Base-by-base conservation (phyloP, 495 filamentous ascomycete genomes). In the Penicillium verhagenii region DNA sequence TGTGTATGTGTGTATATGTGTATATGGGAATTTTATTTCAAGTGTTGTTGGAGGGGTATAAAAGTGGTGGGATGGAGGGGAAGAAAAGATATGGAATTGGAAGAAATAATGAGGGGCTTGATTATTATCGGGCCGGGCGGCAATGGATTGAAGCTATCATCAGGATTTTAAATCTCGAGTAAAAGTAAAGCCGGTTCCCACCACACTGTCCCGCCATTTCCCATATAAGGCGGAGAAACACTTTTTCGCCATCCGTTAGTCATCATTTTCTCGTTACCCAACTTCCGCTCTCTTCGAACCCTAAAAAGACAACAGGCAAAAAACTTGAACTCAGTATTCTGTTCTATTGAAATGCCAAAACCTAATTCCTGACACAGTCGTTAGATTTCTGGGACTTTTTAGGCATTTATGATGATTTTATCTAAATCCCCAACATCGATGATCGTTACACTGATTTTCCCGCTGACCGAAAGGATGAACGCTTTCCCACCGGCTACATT, bases 191-290 rank as follows among this genome's bases (percentile, higher is more conserved):
- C 56, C 59, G 54, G 47, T 24, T 14, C 9, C 52, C 2, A 31
- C 33, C n/a, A n/a, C n/a, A n/a, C n/a, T n/a, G 14, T 16, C 33
- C 33, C 33, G 14, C 33, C 14, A n/a, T n/a, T n/a, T n/a, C n/a
- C n/a, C n/a, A n/a, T n/a, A n/a, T 0, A 35, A 43, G 56, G 60
- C 59, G 65, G 61, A 67, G 61, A 68, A 71, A 68, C 63, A 57
- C 56, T 65, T 55, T n/a, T 63, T 28, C 54, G 58, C 58, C 29
- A n/a, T n/a, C n/a, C n/a, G n/a, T n/a, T n/a, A n/a, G 26, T 18
- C 4, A 52, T 31, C 29, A 13, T 23, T 20, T 50, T 50, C 19
- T 14, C 26, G 6, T 28, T 28, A 28, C 26, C 26, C 26, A 28
- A 28, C n/a, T n/a, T n/a, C n/a, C n/a, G n/a, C n/a, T n/a, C n/a